Conservation (phyloP, 208 protist species). For the Porcisia hertigi region DNA sequence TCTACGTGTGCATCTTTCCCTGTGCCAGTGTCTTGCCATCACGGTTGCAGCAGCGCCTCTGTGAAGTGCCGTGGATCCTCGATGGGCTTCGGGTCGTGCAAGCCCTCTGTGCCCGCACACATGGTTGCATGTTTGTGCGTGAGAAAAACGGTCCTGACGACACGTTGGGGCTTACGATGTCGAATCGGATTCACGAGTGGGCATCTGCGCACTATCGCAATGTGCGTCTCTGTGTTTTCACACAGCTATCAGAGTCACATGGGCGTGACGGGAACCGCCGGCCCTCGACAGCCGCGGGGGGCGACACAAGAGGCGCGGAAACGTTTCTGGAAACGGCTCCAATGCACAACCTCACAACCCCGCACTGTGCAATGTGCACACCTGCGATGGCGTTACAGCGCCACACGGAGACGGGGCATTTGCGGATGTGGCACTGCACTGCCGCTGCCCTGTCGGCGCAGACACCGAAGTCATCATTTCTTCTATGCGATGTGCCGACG, state of each 20-base stretch:
- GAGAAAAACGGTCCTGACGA: background rate
- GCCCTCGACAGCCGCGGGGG: too few species aligned
- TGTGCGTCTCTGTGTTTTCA: constrained; percentile 21
- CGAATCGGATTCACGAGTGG: constrained; percentile 12
- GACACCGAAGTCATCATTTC: constrained; percentile 6
- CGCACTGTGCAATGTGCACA: constrained; percentile 15
- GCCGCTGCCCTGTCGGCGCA: constrained; percentile 1
- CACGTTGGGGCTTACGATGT: background rate
- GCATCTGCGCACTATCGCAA: constrained; percentile 5
- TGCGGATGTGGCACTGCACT: constrained; percentile 21
- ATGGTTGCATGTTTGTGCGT: constrained; percentile 16
- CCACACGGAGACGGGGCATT: background rate
- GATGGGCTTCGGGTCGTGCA: background rate
- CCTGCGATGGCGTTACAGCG: background rate
- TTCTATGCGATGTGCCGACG: background rate
- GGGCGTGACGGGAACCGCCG: background rate
- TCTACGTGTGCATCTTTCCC: constrained; percentile 23
- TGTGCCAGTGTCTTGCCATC: constrained; percentile 2
- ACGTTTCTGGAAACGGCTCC: background rate
- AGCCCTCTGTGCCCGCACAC: constrained; percentile 8
- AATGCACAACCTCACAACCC: background rate
- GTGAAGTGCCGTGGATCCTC: constrained; percentile 9
- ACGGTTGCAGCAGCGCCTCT: constrained; percentile 11
- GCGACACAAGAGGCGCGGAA: too few species aligned
- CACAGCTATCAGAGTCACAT: background rate